phyloP scores from a whole-genome alignment of 768 basidiomycete genomes.

The Tricholoma matsutake region DNA sequence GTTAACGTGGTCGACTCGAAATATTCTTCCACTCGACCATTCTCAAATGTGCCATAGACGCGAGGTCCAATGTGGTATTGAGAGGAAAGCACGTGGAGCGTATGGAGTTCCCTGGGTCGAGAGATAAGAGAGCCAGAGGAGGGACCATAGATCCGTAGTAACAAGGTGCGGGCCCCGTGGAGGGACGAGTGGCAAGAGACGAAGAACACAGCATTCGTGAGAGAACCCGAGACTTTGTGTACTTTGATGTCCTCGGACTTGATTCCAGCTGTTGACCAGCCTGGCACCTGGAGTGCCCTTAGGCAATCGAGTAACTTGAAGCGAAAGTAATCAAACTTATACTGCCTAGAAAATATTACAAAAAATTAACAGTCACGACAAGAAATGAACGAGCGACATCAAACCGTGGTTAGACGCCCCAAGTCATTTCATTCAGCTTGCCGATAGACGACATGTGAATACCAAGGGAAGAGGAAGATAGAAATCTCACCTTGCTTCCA shows the following conservation, averaged over 20 bases:
- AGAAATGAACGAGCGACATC: conserved; percentile 24
- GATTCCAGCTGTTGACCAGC: conserved; percentile 52
- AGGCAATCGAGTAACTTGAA: conserved; percentile 54
- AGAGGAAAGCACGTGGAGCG: conserved; percentile 86
- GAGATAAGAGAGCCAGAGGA: conserved; percentile 87
- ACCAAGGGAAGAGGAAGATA: conserved; percentile 22
- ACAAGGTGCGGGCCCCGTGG: conserved; percentile 55
- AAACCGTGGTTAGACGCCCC: conserved; percentile 35
- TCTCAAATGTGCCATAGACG: conserved; percentile 92
- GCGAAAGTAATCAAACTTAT: conserved; percentile 58
- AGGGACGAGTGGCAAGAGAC: conserved; percentile 63
- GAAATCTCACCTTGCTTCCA: conserved; percentile 69
- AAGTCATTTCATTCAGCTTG: conserved; percentile 32
- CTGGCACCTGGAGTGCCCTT: conserved; percentile 50
- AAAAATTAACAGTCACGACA: conserved; percentile 11
- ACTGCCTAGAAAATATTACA: conserved; percentile 46
- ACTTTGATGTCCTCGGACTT: conserved; percentile 53
- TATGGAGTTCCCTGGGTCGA: conserved; percentile 81
- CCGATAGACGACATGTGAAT: conserved; percentile 26
- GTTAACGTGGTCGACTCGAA: conserved; percentile 85
- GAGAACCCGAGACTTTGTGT: conserved; percentile 81
- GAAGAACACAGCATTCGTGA: conserved; percentile 98
- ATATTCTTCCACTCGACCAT: conserved; percentile 94
- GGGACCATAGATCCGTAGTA: conserved; percentile 90
- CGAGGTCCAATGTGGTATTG: conserved; percentile 86